phyloP scores from a whole-genome alignment of 306 rosid species.

The Citrullus amarus region DNA sequence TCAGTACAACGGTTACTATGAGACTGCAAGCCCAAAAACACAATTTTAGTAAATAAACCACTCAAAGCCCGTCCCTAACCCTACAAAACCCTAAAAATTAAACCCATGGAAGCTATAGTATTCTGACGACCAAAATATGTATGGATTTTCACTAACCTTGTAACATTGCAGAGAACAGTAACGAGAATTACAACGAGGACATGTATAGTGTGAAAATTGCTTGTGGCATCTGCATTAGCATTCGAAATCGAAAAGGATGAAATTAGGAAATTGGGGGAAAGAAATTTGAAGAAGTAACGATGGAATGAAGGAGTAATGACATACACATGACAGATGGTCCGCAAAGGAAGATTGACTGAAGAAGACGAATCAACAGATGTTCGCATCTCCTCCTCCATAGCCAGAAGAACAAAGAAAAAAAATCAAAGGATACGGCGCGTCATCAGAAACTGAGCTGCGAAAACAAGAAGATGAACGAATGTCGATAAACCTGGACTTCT shows the following conservation, averaged over 20 bases:
- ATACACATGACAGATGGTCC: slow-evolving; percentile 76
- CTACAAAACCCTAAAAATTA: too few species aligned
- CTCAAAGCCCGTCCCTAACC: background rate
- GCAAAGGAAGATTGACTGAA: slow-evolving; percentile 33
- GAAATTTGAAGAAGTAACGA: background rate
- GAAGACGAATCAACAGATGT: slow-evolving; percentile 42
- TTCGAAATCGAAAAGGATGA: background rate
- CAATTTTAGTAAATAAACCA: background rate
- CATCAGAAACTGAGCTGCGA: background rate
- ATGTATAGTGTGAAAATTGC: slow-evolving; percentile 87
- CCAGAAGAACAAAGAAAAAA: background rate
- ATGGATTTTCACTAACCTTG: slow-evolving; percentile 35
- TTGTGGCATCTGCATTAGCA: slow-evolving; percentile 57
- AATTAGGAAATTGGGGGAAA: background rate
- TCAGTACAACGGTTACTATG: slow-evolving; percentile 77
- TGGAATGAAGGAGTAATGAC: background rate
- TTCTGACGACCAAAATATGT: background rate
- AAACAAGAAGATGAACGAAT: background rate
- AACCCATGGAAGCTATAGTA: background rate
- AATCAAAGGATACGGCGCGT: background rate
- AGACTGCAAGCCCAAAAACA: slow-evolving; percentile 29
- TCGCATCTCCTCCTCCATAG: slow-evolving; percentile 43
- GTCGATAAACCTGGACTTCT: too few species aligned
- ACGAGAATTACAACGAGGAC: slow-evolving; percentile 89
- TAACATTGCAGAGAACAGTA: slow-evolving; percentile 83